Conservation (phyloP, 73 alveolate species). For the Blepharisma stoltei region DNA sequence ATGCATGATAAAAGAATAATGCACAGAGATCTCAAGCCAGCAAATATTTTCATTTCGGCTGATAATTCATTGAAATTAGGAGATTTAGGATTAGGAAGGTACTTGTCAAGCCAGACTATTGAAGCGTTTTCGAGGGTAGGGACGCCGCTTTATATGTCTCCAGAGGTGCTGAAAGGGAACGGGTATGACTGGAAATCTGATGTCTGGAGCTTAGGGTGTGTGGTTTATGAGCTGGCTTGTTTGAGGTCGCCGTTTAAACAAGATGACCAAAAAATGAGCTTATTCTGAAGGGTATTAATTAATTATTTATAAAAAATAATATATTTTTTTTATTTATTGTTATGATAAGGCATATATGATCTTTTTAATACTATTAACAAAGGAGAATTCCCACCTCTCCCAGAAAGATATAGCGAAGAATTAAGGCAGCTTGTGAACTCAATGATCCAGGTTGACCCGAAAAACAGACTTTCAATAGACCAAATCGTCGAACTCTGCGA, state of each 20-base stretch:
- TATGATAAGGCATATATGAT: too few relatives aligned
- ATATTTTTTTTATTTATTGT: too few relatives aligned
- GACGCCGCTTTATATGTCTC: conserved; percentile 87
- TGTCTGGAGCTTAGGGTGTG: conserved; percentile 96
- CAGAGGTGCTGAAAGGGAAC: conserved; percentile 77
- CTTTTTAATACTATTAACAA: conserved; percentile 56
- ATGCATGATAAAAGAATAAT: conserved; percentile 94
- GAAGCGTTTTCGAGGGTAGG: conserved; percentile 96
- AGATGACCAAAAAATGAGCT: conserved; percentile 53
- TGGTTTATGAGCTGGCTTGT: conserved; percentile 83
- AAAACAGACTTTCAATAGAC: conserved; percentile 70
- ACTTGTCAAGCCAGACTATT: conserved; percentile 85
- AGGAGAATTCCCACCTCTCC: conserved; percentile 71
- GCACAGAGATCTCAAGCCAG: conserved; percentile 98
- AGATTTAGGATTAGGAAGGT: conserved; percentile 94
- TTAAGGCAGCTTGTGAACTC: conserved; percentile 64
- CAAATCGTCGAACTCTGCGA: conserved; percentile 59
- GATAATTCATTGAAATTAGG: conserved; percentile 92
- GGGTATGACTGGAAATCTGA: conserved; percentile 97
- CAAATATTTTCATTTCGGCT: conserved; percentile 89
- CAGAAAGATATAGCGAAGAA: conserved; percentile 59
- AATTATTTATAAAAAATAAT: too few relatives aligned
- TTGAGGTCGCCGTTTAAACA: conserved; percentile 53
- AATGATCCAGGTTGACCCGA: conserved; percentile 89
- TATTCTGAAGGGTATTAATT: too few relatives aligned